Base-by-base conservation (phyloP, 2,329 filamentous ascomycete species). In the Curvularia spicifera region DNA sequence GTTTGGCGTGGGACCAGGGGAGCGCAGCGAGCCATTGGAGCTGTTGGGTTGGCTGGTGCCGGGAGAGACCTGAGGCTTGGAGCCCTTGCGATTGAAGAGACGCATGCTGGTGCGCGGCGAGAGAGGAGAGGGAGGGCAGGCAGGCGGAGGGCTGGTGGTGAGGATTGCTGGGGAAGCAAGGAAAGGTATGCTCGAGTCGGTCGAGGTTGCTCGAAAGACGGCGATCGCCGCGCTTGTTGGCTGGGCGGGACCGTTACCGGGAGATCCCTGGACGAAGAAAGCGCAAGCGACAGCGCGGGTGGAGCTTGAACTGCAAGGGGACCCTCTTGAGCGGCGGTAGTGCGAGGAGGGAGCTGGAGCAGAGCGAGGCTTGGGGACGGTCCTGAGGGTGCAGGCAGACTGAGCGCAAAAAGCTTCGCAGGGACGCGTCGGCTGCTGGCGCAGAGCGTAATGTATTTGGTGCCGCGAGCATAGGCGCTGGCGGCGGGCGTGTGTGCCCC, bases 1-100 rank as follows among this genome's bases (percentile, higher is more conserved):
- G 71, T 71, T 77, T 69, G 65, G 75, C 48, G 77, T 73, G 56
- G 64, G 82, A 79, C 65, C 77, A 53, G 83, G 82, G 10, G 82
- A 83, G 66, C 79, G 82, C 61, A 84, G 71, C 10, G 81, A 83
- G 57, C 79, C 79, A 70, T 80, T 84, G 60, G 80, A 79, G 56
- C 66, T 73, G 67, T 78, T 77, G 35, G 77, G 78, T 57, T 77
- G 76, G 64, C 73, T 74, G 56, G 72, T 69, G 60, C 58, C 59
- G 51, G 70, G 69, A n/a, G 73, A 70, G 57, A 71, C 68, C 64
- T 67, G 65, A 29, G 75, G 75, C 68, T 79, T 80, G 64, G 73
- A 79, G 71, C 71, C 77, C 68, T 83, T 83, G 69, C 81, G 79
- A 57, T 78, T 80, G 76, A 85, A 85, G 60, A 84, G 74, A 69